Percentiles rank a stretch among this genome's conserved stretches.
Evolutionary conservation across 116 monocot species (phyloP).

Genomic region (Iris pallida): DNA sequence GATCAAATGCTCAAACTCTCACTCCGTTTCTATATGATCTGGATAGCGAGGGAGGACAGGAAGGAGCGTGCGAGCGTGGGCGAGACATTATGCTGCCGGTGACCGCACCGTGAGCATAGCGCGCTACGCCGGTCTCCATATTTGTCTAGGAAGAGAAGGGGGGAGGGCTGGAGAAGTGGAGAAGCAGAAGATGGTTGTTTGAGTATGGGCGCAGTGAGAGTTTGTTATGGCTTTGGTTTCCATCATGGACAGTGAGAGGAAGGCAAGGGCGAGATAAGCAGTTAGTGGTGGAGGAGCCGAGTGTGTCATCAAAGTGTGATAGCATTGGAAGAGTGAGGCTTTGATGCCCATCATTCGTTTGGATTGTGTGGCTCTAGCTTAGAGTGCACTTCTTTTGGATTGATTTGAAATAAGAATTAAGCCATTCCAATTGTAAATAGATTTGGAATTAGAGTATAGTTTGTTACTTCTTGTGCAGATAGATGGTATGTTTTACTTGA

Average conservation of each 20-base stretch:
- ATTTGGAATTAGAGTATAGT: too few species aligned
- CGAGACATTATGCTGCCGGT: slow-evolving; percentile 26
- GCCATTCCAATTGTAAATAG: too few species aligned
- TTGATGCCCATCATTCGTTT: background rate
- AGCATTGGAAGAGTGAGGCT: background rate
- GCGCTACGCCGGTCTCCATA: slow-evolving; percentile 80
- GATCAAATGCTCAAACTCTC: background rate
- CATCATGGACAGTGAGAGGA: background rate
- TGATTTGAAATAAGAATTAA: too few species aligned
- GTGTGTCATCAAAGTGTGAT: background rate
- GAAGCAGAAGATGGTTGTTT: background rate
- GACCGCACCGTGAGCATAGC: slow-evolving; percentile 47
- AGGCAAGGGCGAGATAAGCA: slow-evolving; percentile 8
- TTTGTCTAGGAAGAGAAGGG: background rate
- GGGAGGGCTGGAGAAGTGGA: background rate
- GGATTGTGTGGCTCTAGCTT: background rate
- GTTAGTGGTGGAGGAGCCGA: slow-evolving; percentile 5
- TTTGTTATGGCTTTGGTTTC: background rate
- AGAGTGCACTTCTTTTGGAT: background rate
- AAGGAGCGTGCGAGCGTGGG: slow-evolving; percentile 14
- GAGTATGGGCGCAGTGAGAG: background rate
- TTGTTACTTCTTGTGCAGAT: too few species aligned
- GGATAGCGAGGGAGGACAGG: slow-evolving; percentile 18
- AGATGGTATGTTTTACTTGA: too few species aligned
- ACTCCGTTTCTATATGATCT: slow-evolving; percentile 31